These are phyloP conservation scores for Acacia confusa DNA, from an alignment of 306 rosid species.

Conservation along the genomic window DNA sequence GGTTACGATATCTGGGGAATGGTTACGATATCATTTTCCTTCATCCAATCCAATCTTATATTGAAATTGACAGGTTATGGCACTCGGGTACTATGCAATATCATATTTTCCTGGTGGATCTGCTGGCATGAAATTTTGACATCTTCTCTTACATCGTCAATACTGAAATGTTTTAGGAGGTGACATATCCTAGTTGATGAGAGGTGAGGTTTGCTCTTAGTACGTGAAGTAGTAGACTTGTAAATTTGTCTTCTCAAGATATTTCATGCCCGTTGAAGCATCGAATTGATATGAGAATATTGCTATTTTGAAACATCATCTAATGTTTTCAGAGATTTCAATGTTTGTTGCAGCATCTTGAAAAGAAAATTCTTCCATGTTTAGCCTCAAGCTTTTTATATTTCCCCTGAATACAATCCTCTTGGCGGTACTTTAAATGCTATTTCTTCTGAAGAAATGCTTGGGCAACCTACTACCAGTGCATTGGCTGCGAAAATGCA, in stretches of 20 bases:
- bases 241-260: conserved; percentile 37
- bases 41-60: neutral
- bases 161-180: conserved; percentile 83
- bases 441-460: conserved; percentile 75
- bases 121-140: conserved; percentile 81
- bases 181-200: conserved; percentile 40
- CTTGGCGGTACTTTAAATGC: conserved; percentile 65
- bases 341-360: conserved; percentile 15
- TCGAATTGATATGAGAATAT: conserved; percentile 33
- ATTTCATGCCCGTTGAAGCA: conserved; percentile 29
- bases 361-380: conserved; percentile 5
- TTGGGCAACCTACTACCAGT: conserved; percentile 80
- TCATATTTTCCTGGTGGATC: conserved; percentile 98
- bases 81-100: conserved; percentile 79
- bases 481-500: conserved; percentile 92
- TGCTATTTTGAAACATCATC: conserved; percentile 28
- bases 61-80: conserved; percentile 59
- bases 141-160: conserved; percentile 64
- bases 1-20: too few species aligned
- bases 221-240: conserved; percentile 29
- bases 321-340: conserved; percentile 26
- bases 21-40: conserved; percentile 5
- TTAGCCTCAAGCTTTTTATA: neutral
- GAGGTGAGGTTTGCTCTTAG: neutral
- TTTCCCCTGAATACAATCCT: neutral